A percentile compares a stretch with the other conserved stretches of the same genome.
These are phyloP conservation scores for Naumovozyma dairenensis DNA, from an alignment of 805 yeast species.

Conservation along the genomic window DNA sequence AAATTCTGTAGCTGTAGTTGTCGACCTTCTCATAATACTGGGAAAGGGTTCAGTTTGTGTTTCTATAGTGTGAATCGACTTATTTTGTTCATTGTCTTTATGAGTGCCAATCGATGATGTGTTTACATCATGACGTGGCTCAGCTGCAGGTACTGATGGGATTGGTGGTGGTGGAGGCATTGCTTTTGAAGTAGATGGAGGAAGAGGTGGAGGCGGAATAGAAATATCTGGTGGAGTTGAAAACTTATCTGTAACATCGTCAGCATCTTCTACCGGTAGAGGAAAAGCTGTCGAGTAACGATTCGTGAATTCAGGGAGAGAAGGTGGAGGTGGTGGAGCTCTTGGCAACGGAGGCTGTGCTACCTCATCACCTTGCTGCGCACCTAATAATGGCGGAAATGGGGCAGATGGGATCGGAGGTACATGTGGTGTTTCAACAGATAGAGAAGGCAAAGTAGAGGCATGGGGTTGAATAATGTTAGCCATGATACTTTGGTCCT, in stretches of 20 bases:
- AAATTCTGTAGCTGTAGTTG: conserved; percentile 10
- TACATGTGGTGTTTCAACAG: no score
- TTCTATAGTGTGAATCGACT: no score
- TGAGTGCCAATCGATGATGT: no score
- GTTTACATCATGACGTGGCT: no score
- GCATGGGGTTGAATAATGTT: no score
- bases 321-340: conserved; percentile 8
- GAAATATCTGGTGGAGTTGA: neutral
- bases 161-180: conserved; percentile 7
- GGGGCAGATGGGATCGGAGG: conserved; percentile 8
- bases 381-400: conserved; percentile 5
- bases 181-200: no score
- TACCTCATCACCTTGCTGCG: conserved; percentile 2
- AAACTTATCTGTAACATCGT: neutral
- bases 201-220: conserved; percentile 10
- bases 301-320: conserved; percentile 1
- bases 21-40: conserved; percentile 7
- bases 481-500: neutral
- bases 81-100: no score
- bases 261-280: conserved; percentile 2
- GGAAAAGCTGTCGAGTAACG: conserved; percentile 4
- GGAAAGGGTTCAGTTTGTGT: no score
- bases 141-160: neutral
- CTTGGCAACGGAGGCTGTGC: conserved; percentile 10
- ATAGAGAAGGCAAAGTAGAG: conserved; percentile 1